Conservation (phyloP, 2,329 filamentous ascomycete species). For the Capronia americana region DNA sequence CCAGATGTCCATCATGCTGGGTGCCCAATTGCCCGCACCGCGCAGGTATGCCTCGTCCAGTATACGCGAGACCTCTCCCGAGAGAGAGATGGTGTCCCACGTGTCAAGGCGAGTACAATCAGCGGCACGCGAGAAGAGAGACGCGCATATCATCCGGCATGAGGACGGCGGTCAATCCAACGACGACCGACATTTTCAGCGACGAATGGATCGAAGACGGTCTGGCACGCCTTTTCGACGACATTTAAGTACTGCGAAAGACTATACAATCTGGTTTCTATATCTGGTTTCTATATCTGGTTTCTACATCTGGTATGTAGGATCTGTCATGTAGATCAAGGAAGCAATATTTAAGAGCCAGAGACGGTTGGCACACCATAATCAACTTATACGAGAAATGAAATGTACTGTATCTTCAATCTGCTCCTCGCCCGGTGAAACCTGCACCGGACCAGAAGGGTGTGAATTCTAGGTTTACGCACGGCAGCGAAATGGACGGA, state of each 20-base stretch:
- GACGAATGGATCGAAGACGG: conserved; percentile 16
- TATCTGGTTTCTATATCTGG: too few species aligned
- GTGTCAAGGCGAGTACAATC: conserved; percentile 26
- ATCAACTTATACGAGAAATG: too few species aligned
- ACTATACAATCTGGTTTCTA: too few species aligned
- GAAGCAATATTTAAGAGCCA: too few species aligned
- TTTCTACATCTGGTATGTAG: too few species aligned
- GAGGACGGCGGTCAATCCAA: not conserved
- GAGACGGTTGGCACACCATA: too few species aligned
- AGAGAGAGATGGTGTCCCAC: conserved; percentile 32
- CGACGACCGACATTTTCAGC: conserved; percentile 13
- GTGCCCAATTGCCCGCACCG: conserved; percentile 29
- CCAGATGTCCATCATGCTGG: conserved; percentile 31
- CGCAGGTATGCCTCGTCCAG: conserved; percentile 26
- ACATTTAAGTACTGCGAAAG: not conserved
- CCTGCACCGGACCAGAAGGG: too few species aligned
- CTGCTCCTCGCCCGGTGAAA: too few species aligned
- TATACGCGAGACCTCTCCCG: conserved; percentile 26
- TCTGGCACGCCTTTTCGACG: conserved; percentile 22
- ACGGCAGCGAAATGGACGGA: too few species aligned
- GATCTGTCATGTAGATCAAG: too few species aligned
- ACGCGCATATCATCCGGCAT: conserved; percentile 7
- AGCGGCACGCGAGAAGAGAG: conserved; percentile 21
- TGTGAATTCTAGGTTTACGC: too few species aligned
- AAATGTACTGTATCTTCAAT: too few species aligned